phyloP scores from a whole-genome alignment of 352 stramenopile genomes.

The Pythium oligandrum region DNA sequence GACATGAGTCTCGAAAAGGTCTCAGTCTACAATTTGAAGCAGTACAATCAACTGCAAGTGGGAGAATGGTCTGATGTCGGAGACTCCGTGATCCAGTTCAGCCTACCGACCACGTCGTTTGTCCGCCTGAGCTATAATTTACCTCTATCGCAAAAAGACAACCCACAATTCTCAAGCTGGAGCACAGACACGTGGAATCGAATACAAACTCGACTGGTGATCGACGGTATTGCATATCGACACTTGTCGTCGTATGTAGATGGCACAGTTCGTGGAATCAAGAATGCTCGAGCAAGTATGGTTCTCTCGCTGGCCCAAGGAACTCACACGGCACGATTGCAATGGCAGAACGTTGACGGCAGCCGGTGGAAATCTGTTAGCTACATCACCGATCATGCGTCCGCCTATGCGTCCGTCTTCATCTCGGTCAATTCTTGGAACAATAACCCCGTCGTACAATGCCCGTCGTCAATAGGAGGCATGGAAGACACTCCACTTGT shows the following conservation, averaged over 20 bases:
- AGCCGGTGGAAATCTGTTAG: constrained; percentile 60
- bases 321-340: constrained; percentile 53
- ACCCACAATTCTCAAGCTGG: constrained; percentile 58
- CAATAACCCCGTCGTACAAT: constrained; percentile 54
- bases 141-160: constrained; percentile 64
- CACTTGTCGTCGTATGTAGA: constrained; percentile 69
- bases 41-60: constrained; percentile 25
- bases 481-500: constrained; percentile 43
- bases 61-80: constrained; percentile 72
- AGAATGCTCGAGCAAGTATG: constrained; percentile 67
- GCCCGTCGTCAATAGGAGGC: constrained; percentile 27
- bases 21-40: constrained; percentile 52
- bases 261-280: constrained; percentile 61
- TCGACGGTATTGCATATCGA: constrained; percentile 64
- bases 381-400: constrained; percentile 63
- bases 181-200: constrained; percentile 38
- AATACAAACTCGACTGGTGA: constrained; percentile 53
- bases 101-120: constrained; percentile 39
- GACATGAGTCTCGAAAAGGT: constrained; percentile 38
- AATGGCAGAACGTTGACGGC: constrained; percentile 76
- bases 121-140: constrained; percentile 74
- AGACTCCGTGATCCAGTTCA: constrained; percentile 72
- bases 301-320: constrained; percentile 47
- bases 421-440: constrained; percentile 64
- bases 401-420: constrained; percentile 67